Evolutionary conservation across 225 moss, liverwort and hornwort species (phyloP).

Genomic region (Lunularia cruciata): DNA sequence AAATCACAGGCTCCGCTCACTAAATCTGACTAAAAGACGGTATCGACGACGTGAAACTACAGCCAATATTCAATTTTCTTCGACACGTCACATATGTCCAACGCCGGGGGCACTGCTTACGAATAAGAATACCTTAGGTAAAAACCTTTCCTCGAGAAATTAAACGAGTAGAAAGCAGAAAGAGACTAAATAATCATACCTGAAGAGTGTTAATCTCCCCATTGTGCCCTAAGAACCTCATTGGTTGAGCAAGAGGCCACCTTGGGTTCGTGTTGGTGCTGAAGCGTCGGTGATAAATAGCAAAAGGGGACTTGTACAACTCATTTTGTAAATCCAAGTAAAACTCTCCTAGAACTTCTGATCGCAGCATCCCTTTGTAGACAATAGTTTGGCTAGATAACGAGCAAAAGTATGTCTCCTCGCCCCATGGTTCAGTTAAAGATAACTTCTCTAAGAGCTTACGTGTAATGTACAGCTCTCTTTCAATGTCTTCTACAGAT

Average conservation of each 20-base stretch:
- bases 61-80: too few species aligned
- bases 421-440: conserved; percentile 58
- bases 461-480: conserved; percentile 85
- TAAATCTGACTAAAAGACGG: too few species aligned
- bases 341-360: conserved; percentile 67
- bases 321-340: conserved; percentile 76
- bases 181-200: conserved; percentile 33
- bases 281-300: conserved; percentile 89
- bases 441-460: conserved; percentile 74
- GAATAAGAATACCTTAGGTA: neutral
- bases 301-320: conserved; percentile 69
- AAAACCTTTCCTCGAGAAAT: neutral
- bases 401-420: conserved; percentile 91
- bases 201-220: conserved; percentile 97
- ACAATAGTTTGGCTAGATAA: conserved; percentile 93
- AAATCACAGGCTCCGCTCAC: too few species aligned
- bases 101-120: too few species aligned
- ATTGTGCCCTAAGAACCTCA: conserved; percentile 94
- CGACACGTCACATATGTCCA: too few species aligned
- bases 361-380: conserved; percentile 96
- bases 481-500: conserved; percentile 80
- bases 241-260: conserved; percentile 97
- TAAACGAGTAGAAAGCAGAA: neutral
- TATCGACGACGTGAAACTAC: neutral
- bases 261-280: conserved; percentile 93